Evolutionary conservation across 2,329 filamentous ascomycete genomes (phyloP), one percentile per base, ranked within the genome.

Genomic region (Coniochaeta ligniaria): DNA sequence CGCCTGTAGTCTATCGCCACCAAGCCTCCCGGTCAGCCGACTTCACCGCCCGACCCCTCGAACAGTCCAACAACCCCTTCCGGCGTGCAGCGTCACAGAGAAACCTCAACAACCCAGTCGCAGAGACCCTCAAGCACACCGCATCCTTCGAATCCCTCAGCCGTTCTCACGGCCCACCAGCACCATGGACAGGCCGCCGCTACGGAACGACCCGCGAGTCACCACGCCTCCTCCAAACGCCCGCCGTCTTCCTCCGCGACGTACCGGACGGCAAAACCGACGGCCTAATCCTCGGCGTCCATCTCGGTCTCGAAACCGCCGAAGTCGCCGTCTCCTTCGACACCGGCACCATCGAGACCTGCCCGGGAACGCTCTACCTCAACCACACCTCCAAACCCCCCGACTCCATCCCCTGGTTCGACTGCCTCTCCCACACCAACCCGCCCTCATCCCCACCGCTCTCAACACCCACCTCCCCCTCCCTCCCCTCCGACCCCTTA

Each of bases 291-390:
- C 54, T 57, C 31, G 54, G 54, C 54, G 31, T 57, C 16, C 28
- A 57, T 17, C 54, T 57, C 54, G 26, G 35, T 31, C 54, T 57
- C 54, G 54, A 57, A 38, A 35, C 28, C 6, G 22, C 22, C 54
- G 31, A 57, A 57, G 54, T 36, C 17, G 35, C 54, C 54, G 54
- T 57, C 54, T 57, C 54, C 31, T 57, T 57, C 35, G 54, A 57
- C 31, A 38, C 28, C 3, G 54, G 54, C 28, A 24, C 31, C 54
- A 35, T 57, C 54, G 35, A 35, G n/a, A 57, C 28, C 28, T 57
- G 54, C n/a, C 54, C 54, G n/a, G 54, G 54, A 5, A 57, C 54
- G 3, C 54, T 57, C 31, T 57, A 57, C 54, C 54, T 57, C 31
- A 57, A 57, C 54, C 54, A 57, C 17, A 22, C 54, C 31, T 35